A percentile compares a stretch with the other conserved stretches of the same genome.
These are phyloP conservation scores for Sisymbrium altissimum DNA, from an alignment of 345 rosid genomes.

Conservation along the genomic window DNA sequence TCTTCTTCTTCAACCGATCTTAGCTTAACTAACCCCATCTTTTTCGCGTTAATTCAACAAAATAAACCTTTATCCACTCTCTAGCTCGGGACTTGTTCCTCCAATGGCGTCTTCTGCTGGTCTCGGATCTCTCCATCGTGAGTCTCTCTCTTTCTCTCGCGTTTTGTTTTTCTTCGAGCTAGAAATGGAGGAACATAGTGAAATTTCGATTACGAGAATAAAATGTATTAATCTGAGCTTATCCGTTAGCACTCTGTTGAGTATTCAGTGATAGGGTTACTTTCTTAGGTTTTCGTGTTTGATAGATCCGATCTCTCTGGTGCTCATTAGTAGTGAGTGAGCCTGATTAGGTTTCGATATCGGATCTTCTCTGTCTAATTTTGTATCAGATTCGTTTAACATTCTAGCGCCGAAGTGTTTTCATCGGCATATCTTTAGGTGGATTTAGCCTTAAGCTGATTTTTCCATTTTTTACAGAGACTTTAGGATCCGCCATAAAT, in stretches of 20 bases:
- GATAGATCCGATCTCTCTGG: background rate
- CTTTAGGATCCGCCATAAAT: conserved; percentile 33
- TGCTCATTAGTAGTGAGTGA: background rate
- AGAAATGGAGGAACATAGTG: background rate
- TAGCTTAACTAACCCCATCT: conserved; percentile 1
- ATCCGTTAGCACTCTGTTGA: background rate
- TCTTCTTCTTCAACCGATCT: conserved; percentile 17
- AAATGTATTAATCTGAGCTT: background rate
- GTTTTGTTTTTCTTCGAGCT: background rate
- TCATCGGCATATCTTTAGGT: background rate
- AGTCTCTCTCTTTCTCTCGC: background rate
- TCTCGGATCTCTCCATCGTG: conserved; percentile 69
- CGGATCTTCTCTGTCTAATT: conserved; percentile 4
- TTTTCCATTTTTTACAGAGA: conserved; percentile 31
- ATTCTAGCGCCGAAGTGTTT: background rate
- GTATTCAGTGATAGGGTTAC: background rate
- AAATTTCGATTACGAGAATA: background rate
- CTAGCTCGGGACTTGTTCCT: conserved; percentile 6
- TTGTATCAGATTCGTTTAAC: background rate
- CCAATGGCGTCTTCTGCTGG: conserved; percentile 71
- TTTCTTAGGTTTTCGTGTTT: background rate
- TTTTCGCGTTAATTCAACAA: background rate
- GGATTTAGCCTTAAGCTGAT: background rate
- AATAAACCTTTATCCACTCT: background rate
- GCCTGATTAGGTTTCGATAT: background rate